Base-by-base conservation (phyloP, 305 asterid genomes). In the Andrographis paniculata region DNA sequence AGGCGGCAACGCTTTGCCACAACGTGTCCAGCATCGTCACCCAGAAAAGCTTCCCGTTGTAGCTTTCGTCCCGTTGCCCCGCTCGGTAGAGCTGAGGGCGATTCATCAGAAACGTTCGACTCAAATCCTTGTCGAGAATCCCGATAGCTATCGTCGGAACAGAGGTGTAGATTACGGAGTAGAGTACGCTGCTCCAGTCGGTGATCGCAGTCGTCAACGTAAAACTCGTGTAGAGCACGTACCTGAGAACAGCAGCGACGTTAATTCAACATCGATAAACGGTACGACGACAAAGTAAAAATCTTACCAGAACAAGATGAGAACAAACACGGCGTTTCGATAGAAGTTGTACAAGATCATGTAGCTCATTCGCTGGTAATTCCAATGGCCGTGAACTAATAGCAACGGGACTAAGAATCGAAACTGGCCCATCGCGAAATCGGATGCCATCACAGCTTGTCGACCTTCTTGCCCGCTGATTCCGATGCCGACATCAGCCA, bases 391-490 rank as follows among this genome's bases (percentile, higher is more conserved):
- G 15, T 82, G 91, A 27, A 82, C 94, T 58, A 82, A 68, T 57
- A 82, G 59, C 45, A 82, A 80, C 4, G 94, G 84, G 67, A 82
- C 84, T 73, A 82, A 68, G 57, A 82, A 82, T 68, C 87, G 67
- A 74, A 82, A 82, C 60, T 82, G 94, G 41, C 80, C 94, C 94
- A 82, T 82, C 33, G 91, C 81, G 61, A 82, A 82, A 71, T 82
- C 94, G 17, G 94, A 82, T 24, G 94, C 89, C 94, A 82, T 82
- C 43, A 79, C 94, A 44, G 94, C 94, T 79, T 82, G 94, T 45
- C 91, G 73, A 40, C 94, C 94, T 64, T 82, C 94, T 68, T 77
- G 86, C 53, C 94, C 94, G 48, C 94, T 82, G 61, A 82, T 76
- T 51, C 94, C 94, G 46, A 82, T 82, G 44, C 94, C 94, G 28